phyloP scores from a whole-genome alignment of 805 yeast genomes.

The Hagleromyces aurorensis region DNA sequence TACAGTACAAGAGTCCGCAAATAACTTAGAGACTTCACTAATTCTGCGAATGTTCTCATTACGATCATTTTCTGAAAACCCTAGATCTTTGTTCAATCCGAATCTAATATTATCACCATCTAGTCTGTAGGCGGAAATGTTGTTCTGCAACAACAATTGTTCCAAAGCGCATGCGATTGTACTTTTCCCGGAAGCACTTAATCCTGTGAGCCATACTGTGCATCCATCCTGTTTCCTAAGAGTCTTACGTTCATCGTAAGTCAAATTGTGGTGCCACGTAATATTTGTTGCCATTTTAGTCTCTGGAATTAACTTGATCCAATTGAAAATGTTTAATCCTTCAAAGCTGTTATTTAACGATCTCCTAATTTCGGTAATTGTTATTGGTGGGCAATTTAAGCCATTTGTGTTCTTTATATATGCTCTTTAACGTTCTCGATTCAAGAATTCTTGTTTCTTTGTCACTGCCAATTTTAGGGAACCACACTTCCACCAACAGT shows the following conservation, averaged over 20 bases:
- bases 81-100: conserved; percentile 91
- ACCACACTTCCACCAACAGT: too few relatives aligned
- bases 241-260: conserved; percentile 69
- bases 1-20: conserved; percentile 86
- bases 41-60: conserved; percentile 93
- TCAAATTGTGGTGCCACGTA: conserved; percentile 91
- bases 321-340: too few relatives aligned
- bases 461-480: too few relatives aligned
- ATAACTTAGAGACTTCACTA: conserved; percentile 86
- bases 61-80: conserved; percentile 85
- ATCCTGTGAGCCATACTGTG: conserved; percentile 92
- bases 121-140: conserved; percentile 71
- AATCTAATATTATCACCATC: conserved; percentile 94
- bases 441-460: too few relatives aligned
- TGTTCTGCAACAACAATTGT: conserved; percentile 63
- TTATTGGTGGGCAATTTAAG: too few relatives aligned
- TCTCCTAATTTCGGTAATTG: too few relatives aligned
- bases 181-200: conserved; percentile 91
- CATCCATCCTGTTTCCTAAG: conserved; percentile 77
- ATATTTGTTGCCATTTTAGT: conserved; percentile 81
- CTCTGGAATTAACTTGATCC: too few relatives aligned
- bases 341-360: too few relatives aligned
- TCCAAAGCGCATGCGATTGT: conserved; percentile 94
- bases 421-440: too few relatives aligned
- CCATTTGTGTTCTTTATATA: too few relatives aligned